phyloP scores from a whole-genome alignment of 352 stramenopile genomes.

The Globisporangium barbulae region DNA sequence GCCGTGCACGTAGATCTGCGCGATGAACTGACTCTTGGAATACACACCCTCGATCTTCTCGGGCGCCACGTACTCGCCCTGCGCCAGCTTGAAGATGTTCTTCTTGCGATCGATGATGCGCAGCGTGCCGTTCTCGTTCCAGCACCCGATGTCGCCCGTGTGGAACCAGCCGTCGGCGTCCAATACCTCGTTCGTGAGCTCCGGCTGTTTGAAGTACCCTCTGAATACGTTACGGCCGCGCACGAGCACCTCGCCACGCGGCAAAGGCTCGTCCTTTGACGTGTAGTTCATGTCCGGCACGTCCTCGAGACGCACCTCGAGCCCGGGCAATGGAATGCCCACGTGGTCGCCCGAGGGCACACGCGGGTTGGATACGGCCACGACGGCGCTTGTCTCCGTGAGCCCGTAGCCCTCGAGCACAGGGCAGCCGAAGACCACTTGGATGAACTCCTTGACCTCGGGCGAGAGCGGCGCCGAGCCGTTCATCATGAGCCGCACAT shows the following conservation, averaged over 20 bases:
- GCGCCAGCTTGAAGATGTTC: constrained; percentile 90
- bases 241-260: not conserved
- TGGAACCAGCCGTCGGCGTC: constrained; percentile 77
- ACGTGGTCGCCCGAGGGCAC: not conserved
- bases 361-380: constrained; percentile 28
- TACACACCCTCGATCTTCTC: constrained; percentile 95
- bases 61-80: constrained; percentile 94
- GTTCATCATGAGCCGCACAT: constrained; percentile 88
- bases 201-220: not conserved
- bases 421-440: constrained; percentile 83
- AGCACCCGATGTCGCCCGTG: constrained; percentile 89
- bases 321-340: not conserved
- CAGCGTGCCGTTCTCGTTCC: constrained; percentile 89
- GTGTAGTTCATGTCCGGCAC: not conserved
- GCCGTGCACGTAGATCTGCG: not conserved
- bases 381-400: constrained; percentile 88
- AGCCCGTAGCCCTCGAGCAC: constrained; percentile 94
- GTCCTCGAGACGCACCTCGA: not conserved
- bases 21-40: not conserved
- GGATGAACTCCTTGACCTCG: constrained; percentile 93
- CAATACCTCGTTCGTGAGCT: not conserved
- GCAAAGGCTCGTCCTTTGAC: not conserved
- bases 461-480: constrained; percentile 89
- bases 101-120: constrained; percentile 88
- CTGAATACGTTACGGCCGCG: not conserved